Evolutionary conservation across 495 filamentous ascomycete genomes (phyloP).

Genomic region (Podospora australis): DNA sequence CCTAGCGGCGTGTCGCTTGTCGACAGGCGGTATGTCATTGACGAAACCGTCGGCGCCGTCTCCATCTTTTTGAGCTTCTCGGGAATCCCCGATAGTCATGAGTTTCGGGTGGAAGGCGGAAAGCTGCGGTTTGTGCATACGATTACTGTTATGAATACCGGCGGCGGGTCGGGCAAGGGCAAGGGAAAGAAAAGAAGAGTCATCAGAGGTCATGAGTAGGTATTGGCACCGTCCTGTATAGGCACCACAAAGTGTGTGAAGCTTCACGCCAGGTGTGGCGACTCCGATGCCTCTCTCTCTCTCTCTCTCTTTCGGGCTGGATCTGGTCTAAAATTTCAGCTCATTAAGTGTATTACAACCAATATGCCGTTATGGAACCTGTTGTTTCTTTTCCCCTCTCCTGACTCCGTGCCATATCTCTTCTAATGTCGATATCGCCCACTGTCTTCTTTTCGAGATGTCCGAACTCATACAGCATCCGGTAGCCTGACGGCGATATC

Average conservation of each 20-base stretch:
- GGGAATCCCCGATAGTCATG: constrained; percentile 42
- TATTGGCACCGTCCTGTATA: no score
- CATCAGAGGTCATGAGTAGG: not conserved
- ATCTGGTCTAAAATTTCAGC: no score
- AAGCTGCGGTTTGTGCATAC: constrained; percentile 45
- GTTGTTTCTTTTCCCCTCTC: no score
- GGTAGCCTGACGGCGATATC: constrained; percentile 91
- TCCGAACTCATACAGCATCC: constrained; percentile 65
- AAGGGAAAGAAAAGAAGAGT: constrained; percentile 3
- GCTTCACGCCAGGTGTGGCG: no score
- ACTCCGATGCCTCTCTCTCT: no score
- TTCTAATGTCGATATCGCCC: no score
- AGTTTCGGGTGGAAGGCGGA: constrained; percentile 45
- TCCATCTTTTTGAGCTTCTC: constrained; percentile 41
- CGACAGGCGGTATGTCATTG: constrained; percentile 46
- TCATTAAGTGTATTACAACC: no score
- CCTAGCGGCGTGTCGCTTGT: constrained; percentile 30
- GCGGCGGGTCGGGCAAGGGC: constrained; percentile 6
- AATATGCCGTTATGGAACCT: no score
- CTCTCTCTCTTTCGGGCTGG: no score
- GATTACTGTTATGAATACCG: constrained; percentile 31
- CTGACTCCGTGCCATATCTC: no score
- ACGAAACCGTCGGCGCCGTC: constrained; percentile 43
- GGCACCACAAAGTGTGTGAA: no score
- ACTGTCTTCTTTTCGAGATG: no score